Evolutionary conservation across 2,329 filamentous ascomycete genomes (phyloP).

Genomic region (Pseudopyricularia javanii): DNA sequence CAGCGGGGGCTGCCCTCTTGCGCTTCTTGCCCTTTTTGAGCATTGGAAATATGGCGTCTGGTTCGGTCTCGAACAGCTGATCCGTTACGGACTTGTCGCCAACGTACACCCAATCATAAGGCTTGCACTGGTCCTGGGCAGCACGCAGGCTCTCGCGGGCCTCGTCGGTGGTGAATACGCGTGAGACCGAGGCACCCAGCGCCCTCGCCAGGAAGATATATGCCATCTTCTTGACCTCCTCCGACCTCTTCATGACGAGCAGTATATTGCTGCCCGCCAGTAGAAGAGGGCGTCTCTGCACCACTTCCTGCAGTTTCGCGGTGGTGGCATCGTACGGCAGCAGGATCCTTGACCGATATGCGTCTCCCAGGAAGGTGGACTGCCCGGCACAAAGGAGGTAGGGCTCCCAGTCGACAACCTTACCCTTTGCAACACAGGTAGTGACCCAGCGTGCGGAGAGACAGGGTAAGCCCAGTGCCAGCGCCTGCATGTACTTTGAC

Average conservation of each 20-base stretch:
- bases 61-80: conserved; percentile 12
- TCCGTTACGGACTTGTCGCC: conserved; percentile 42
- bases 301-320: conserved; percentile 42
- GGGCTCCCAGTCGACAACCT: conserved; percentile 60
- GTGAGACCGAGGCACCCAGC: conserved; percentile 59
- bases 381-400: conserved; percentile 82
- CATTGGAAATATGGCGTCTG: conserved; percentile 1
- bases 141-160: conserved; percentile 47
- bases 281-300: conserved; percentile 49
- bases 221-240: conserved; percentile 51
- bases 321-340: conserved; percentile 42
- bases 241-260: conserved; percentile 56
- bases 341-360: conserved; percentile 63
- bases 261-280: conserved; percentile 56
- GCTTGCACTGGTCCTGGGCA: conserved; percentile 28
- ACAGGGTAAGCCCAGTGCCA: conserved; percentile 81
- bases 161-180: conserved; percentile 52
- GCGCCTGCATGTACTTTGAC: conserved; percentile 86
- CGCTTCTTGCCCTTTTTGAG: conserved; percentile 18
- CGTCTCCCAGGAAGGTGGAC: conserved; percentile 63
- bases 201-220: conserved; percentile 74
- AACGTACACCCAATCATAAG: conserved; percentile 71
- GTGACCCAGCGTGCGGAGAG: conserved; percentile 72
- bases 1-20: conserved; percentile 24
- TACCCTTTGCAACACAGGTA: conserved; percentile 50